Evolutionary conservation across 495 filamentous ascomycete species (phyloP).

Genomic region (Neurospora sp.): DNA sequence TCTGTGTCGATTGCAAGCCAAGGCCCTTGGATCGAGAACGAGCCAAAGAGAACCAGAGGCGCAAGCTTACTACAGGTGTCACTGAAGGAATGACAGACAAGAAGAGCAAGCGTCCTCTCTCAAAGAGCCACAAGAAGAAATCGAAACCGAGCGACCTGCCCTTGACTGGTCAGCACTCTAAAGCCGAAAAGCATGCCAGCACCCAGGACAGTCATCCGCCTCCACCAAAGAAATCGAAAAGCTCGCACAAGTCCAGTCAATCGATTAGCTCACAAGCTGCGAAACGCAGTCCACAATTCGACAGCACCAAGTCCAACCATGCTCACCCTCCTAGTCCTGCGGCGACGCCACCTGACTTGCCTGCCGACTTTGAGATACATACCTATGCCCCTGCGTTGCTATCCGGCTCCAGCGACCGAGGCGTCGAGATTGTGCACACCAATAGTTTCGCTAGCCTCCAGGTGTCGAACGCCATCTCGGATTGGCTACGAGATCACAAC

Average conservation of each 20-base stretch:
- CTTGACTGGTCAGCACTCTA: conserved; percentile 36
- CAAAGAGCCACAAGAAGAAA: conserved; percentile 72
- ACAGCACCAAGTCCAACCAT: conserved; percentile 28
- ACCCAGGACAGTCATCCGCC: conserved; percentile 26
- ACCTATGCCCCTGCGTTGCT: conserved; percentile 63
- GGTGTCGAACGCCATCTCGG: conserved; percentile 55
- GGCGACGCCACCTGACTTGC: conserved; percentile 45
- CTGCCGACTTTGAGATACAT: conserved; percentile 46
- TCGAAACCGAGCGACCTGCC: conserved; percentile 41
- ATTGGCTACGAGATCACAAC: conserved; percentile 61
- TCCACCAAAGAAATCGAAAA: conserved; percentile 63
- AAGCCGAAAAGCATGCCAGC: conserved; percentile 26
- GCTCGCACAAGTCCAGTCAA: conserved; percentile 57
- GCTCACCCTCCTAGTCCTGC: conserved; percentile 44
- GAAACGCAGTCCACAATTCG: conserved; percentile 45
- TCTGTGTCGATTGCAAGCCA: conserved; percentile 78
- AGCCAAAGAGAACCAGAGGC: conserved; percentile 54
- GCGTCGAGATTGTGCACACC: conserved; percentile 44
- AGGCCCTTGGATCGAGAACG: conserved; percentile 56
- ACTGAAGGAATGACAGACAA: conserved; percentile 48
- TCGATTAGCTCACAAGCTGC: conserved; percentile 54
- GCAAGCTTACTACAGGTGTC: conserved; percentile 36
- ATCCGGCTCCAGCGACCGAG: conserved; percentile 55
- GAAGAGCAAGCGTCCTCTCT: conserved; percentile 56
- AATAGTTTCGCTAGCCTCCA: conserved; percentile 60